Conservation (phyloP, 495 filamentous ascomycete species). For the Collariella sp. region DNA sequence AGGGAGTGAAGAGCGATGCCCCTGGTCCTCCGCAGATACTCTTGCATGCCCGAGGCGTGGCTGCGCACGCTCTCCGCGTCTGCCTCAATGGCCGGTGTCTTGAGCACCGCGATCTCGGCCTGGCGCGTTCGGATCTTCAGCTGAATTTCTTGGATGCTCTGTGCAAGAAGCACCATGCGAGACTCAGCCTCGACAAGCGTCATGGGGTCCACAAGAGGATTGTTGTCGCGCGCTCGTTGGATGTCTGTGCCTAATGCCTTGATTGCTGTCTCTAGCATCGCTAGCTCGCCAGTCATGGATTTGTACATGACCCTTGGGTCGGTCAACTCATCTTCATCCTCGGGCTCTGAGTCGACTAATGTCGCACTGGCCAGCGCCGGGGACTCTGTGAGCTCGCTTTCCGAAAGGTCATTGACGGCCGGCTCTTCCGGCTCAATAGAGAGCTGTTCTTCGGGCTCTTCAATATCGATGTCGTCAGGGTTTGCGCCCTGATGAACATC, state of each 20-base stretch:
- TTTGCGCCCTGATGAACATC: constrained; percentile 23
- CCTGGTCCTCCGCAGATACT: constrained; percentile 46
- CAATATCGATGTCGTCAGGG: constrained; percentile 43
- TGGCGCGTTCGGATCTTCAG: constrained; percentile 18
- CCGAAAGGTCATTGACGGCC: background rate
- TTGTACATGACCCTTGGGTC: constrained; percentile 17
- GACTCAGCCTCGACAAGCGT: constrained; percentile 14
- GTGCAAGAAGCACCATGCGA: constrained; percentile 5
- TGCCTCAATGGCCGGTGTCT: background rate
- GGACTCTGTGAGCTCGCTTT: constrained; percentile 8
- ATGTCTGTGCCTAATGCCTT: constrained; percentile 16
- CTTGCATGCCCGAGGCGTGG: constrained; percentile 27
- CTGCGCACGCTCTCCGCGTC: constrained; percentile 7
- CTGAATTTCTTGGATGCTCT: constrained; percentile 16
- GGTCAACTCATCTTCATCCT: constrained; percentile 2
- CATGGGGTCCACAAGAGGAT: background rate
- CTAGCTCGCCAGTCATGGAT: constrained; percentile 18
- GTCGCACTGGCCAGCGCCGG: background rate
- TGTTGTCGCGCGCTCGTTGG: constrained; percentile 5
- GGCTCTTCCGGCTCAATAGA: constrained; percentile 22
- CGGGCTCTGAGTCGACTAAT: background rate
- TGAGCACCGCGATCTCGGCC: constrained; percentile 19
- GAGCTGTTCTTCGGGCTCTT: constrained; percentile 35
- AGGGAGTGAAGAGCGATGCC: constrained; percentile 46
- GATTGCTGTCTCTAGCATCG: constrained; percentile 13